Evolutionary conservation across 768 basidiomycete genomes (phyloP).

Genomic region (Collybiopsis confluens): DNA sequence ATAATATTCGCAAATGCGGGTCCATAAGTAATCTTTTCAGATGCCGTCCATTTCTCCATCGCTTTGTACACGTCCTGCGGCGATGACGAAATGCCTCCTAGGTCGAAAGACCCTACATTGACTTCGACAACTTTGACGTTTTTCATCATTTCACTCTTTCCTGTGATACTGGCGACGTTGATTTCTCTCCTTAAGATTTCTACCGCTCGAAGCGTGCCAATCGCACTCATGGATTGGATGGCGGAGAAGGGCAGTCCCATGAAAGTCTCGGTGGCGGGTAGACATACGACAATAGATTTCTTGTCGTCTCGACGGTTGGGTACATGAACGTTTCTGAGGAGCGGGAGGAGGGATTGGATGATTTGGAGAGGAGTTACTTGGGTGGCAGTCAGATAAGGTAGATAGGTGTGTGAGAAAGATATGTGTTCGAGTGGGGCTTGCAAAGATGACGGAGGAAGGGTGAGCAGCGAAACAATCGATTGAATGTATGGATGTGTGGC

Average conservation of each 20-base stretch:
- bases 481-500: constrained; percentile 67
- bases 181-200: constrained; percentile 77
- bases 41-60: constrained; percentile 70
- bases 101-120: constrained; percentile 64
- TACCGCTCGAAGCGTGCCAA: constrained; percentile 63
- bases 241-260: constrained; percentile 70
- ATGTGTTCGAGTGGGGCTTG: constrained; percentile 70
- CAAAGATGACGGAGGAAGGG: constrained; percentile 42
- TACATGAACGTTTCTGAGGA: constrained; percentile 65
- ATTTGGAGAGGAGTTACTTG: constrained; percentile 76
- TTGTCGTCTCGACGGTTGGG: constrained; percentile 27
- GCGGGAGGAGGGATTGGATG: constrained; percentile 71
- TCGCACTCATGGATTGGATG: constrained; percentile 73
- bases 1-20: constrained; percentile 56
- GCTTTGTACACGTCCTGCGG: constrained; percentile 39
- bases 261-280: constrained; percentile 68
- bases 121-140: constrained; percentile 67
- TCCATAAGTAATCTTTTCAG: constrained; percentile 71
- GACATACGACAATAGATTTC: constrained; percentile 67
- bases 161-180: constrained; percentile 48
- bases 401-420: constrained; percentile 56
- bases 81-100: constrained; percentile 20
- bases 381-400: constrained; percentile 68
- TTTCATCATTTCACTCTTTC: constrained; percentile 53
- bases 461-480: constrained; percentile 73